Evolutionary conservation across 768 basidiomycete genomes (phyloP).

Genomic region (Piloderma croceum): DNA sequence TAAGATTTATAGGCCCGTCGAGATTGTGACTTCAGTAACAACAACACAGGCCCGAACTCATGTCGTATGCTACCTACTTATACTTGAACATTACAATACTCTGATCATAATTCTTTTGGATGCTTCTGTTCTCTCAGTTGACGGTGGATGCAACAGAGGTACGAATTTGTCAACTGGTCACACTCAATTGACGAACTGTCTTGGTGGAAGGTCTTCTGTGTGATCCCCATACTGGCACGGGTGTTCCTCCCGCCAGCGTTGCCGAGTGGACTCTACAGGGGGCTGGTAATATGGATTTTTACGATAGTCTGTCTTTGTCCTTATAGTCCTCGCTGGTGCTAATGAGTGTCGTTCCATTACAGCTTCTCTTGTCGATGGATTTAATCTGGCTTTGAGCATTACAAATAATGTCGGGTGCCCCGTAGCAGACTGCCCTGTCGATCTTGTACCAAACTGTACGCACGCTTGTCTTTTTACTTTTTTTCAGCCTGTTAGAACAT

Average conservation of each 20-base stretch:
- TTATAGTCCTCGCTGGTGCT: neutral
- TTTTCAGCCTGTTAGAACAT: constrained; percentile 15
- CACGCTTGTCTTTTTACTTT: constrained; percentile 13
- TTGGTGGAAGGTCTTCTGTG: constrained; percentile 43
- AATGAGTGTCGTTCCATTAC: neutral
- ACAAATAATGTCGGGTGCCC: constrained; percentile 50
- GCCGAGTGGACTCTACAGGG: constrained; percentile 62
- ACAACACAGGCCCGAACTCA: constrained; percentile 48
- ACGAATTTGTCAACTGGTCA: neutral
- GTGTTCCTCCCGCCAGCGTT: constrained; percentile 63
- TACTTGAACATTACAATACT: no score
- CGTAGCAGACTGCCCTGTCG: constrained; percentile 54
- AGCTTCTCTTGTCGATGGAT: constrained; percentile 67
- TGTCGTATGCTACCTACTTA: no score
- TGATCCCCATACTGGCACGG: constrained; percentile 46
- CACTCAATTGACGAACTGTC: neutral
- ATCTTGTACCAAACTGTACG: constrained; percentile 46
- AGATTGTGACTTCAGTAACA: constrained; percentile 52
- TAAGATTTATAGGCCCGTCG: constrained; percentile 40
- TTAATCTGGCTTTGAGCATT: constrained; percentile 56
- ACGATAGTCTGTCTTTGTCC: constrained; percentile 42
- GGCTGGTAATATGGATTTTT: constrained; percentile 43
- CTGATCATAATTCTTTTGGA: no score
- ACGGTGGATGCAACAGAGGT: constrained; percentile 61
- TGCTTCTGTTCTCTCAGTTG: no score